Evolutionary conservation across 768 basidiomycete genomes (phyloP), one percentile per base, ranked within the genome.

Genomic region (Plicaturopsis crispa): DNA sequence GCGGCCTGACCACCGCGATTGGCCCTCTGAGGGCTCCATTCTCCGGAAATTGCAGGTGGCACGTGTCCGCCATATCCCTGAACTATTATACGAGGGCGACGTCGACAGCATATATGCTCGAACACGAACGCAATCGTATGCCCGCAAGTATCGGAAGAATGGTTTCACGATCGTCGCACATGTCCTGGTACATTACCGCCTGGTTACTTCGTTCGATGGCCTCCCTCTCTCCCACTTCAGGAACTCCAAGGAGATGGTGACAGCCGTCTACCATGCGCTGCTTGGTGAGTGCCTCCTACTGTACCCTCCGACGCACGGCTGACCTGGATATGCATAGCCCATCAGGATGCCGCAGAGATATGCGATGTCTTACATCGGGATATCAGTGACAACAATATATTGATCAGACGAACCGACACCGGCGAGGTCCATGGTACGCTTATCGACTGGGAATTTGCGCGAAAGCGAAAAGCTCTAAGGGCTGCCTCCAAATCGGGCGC

Each of bases 71-170:
- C 36, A 59, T 33, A 42, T 65, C 19, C 56, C 61, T 1, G 32
- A 24, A 14, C 36, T 59, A 14, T 24, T 55, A 6, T 52, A 48
- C 21, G 63, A 57, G 2, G 55, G 50, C 18, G 62, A 67, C 38
- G 26, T 65, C 43, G 8, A 18, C 14, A 40, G 37, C 14, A n/a
- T n/a, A n/a, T n/a, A n/a, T n/a, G n/a, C n/a, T n/a, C n/a, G n/a
- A n/a, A n/a, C n/a, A n/a, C n/a, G n/a, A n/a, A n/a, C n/a, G n/a
- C n/a, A n/a, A n/a, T n/a, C n/a, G n/a, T n/a, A n/a, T n/a, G n/a
- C n/a, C n/a, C n/a, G n/a, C n/a, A n/a, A n/a, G n/a, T n/a, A n/a
- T n/a, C n/a, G n/a, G n/a, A n/a, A n/a, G n/a, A n/a, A n/a, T n/a
- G n/a, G n/a, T n/a, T n/a, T n/a, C n/a, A n/a, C n/a, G n/a, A n/a